Evolutionary conservation across 2,329 filamentous ascomycete species (phyloP), one percentile per base, ranked within the genome.

Genomic region (Clarireedia monteithiana): DNA sequence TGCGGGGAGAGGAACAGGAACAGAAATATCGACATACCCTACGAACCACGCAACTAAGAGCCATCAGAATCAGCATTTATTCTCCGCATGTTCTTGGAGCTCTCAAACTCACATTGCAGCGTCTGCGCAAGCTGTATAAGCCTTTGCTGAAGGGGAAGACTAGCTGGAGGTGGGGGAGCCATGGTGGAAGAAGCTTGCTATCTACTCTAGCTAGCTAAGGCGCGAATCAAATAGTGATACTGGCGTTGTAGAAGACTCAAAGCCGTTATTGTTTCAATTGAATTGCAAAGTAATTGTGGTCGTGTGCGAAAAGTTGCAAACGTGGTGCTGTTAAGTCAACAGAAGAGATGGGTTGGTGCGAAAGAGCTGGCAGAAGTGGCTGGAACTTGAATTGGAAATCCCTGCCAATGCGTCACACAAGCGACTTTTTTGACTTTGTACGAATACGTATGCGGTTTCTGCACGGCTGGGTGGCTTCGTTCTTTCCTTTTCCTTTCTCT

Each of bases 71-170:
- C 27, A 55, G 53, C n/a, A 55, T 9, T 26, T 20, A 15, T 57
- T 55, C 44, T 56, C 46, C 34, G 59, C 62, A 58, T 38, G 48
- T 55, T 20, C 30, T 0, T 27, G 26, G 6, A 38, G 48, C 48
- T 55, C 62, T 73, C 73, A 70, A 71, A 83, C 76, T 72, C 83
- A 87, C 92, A 99, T 78, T 97, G 94, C 64, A 97, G 79, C 47
- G 91, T 97, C 73, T 95, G 85, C 63, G 86, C 91, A 64, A 97
- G 80, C 65, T 82, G 78, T 67, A 89, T 74, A 59, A 96, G 75
- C 69, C 91, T 82, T 76, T 70, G 60, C 59, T 64, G 62, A 39
- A 70, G 60, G 7, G 68, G 68, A 59, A 68, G 61, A 50, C 63
- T 59, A 10, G 62, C 62, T 20, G 67, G 66, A 54, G 68, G 68